phyloP scores from a whole-genome alignment of 805 yeast genomes.

The Starmera amethionina region DNA sequence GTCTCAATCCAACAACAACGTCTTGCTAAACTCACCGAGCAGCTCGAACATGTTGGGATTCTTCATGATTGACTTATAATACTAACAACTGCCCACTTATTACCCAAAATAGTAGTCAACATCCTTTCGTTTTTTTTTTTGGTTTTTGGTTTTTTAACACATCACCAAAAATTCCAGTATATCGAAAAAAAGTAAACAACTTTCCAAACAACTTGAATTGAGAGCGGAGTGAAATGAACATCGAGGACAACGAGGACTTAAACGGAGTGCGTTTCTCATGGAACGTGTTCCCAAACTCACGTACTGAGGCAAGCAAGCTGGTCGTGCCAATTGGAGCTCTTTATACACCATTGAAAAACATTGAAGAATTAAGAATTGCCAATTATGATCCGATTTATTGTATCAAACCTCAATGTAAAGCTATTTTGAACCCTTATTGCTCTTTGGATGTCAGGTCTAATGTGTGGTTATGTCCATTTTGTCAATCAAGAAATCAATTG shows the following conservation, averaged over 20 bases:
- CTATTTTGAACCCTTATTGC: constrained; percentile 82
- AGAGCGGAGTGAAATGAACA: constrained; percentile 22
- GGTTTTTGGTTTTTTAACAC: background rate
- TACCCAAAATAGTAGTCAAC: too few species aligned
- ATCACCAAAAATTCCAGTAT: background rate
- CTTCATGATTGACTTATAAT: too few species aligned
- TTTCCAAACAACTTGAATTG: too few species aligned
- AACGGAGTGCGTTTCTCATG: constrained; percentile 72
- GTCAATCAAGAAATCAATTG: constrained; percentile 67
- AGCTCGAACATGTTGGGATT: too few species aligned
- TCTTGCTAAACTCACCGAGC: too few species aligned
- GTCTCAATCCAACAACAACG: too few species aligned
- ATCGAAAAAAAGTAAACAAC: background rate
- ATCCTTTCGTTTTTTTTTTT: background rate
- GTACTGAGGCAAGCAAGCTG: constrained; percentile 81
- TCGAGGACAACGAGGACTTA: constrained; percentile 56
- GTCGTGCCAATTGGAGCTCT: constrained; percentile 92
- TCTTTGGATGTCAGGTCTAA: constrained; percentile 66
- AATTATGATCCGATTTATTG: constrained; percentile 82
- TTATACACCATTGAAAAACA: constrained; percentile 85
- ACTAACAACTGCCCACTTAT: too few species aligned
- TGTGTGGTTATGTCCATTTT: constrained; percentile 80
- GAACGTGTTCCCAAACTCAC: constrained; percentile 83
- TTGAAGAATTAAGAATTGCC: constrained; percentile 68
- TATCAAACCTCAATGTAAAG: constrained; percentile 67